phyloP scores from a whole-genome alignment of 2,329 filamentous ascomycete genomes.

The Fusarium miscanthi region DNA sequence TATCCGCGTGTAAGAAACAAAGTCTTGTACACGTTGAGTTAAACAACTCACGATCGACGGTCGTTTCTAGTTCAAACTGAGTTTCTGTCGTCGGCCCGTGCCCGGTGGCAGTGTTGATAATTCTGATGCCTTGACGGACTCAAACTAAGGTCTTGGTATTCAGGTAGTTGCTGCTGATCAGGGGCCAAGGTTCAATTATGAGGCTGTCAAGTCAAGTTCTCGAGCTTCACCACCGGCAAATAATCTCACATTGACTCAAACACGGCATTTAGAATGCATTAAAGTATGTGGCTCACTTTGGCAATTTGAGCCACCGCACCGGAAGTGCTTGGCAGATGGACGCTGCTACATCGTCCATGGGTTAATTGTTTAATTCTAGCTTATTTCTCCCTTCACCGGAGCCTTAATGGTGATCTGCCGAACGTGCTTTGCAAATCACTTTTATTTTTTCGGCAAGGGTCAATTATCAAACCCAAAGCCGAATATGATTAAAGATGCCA shows the following conservation, averaged over 20 bases:
- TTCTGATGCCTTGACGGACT: constrained; percentile 1
- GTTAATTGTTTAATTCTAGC: constrained; percentile 20
- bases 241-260: not conserved
- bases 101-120: constrained; percentile 2
- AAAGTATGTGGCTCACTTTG: constrained; percentile 8
- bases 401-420: constrained; percentile 38
- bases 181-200: constrained; percentile 7
- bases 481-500: constrained; percentile 15
- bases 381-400: constrained; percentile 23
- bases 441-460: constrained; percentile 19
- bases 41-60: constrained; percentile 32
- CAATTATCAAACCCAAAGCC: not conserved
- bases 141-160: constrained; percentile 6
- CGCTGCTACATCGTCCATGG: constrained; percentile 24
- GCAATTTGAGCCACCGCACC: constrained; percentile 25
- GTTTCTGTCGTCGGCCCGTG: constrained; percentile 10
- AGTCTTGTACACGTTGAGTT: constrained; percentile 31
- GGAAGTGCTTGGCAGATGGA: constrained; percentile 26
- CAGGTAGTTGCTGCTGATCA: constrained; percentile 1
- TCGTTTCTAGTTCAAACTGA: constrained; percentile 27
- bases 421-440: constrained; percentile 19
- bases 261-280: not conserved
- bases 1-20: constrained; percentile 30
- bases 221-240: not conserved
- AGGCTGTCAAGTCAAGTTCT: constrained; percentile 26